phyloP scores from a whole-genome alignment of 1,139 yeast genomes.

The Suhomyces wounanorum region DNA sequence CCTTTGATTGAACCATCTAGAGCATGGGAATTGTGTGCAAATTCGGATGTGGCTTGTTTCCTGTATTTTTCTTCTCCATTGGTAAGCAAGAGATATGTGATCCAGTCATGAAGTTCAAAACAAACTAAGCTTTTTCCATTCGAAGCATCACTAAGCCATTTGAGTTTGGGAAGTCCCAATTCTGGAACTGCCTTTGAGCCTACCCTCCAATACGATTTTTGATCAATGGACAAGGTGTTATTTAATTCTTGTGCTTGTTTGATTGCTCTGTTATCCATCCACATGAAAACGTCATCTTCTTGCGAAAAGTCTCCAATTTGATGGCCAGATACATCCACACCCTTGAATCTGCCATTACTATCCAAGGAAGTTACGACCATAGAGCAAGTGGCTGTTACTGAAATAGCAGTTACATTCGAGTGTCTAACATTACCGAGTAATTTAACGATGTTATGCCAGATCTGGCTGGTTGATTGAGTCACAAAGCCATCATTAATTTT shows the following conservation, averaged over 20 bases:
- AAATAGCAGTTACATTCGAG: conserved; percentile 13
- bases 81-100: conserved; percentile 39
- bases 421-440: conserved; percentile 1
- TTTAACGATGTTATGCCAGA: conserved; percentile 20
- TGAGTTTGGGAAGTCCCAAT: conserved; percentile 57
- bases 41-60: neutral
- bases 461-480: conserved; percentile 49
- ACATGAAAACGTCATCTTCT: conserved; percentile 48
- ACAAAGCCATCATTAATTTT: conserved; percentile 15
- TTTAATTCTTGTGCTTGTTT: conserved; percentile 38
- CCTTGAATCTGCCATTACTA: conserved; percentile 15
- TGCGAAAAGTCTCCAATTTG: conserved; percentile 1
- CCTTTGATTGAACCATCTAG: conserved; percentile 62
- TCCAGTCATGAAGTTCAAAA: conserved; percentile 56
- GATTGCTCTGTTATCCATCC: conserved; percentile 59
- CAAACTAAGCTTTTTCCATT: conserved; percentile 31
- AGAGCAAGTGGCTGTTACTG: conserved; percentile 56
- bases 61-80: conserved; percentile 26
- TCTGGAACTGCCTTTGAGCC: conserved; percentile 57
- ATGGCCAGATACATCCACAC: neutral
- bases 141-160: conserved; percentile 33
- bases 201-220: conserved; percentile 17
- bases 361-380: conserved; percentile 41
- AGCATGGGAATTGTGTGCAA: conserved; percentile 23
- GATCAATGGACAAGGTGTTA: conserved; percentile 11